Percentiles rank a stretch among this genome's conserved stretches.
These are phyloP conservation scores for Monosporascus ibericus DNA, from an alignment of 2,329 filamentous ascomycete genomes.

Conservation along the genomic window DNA sequence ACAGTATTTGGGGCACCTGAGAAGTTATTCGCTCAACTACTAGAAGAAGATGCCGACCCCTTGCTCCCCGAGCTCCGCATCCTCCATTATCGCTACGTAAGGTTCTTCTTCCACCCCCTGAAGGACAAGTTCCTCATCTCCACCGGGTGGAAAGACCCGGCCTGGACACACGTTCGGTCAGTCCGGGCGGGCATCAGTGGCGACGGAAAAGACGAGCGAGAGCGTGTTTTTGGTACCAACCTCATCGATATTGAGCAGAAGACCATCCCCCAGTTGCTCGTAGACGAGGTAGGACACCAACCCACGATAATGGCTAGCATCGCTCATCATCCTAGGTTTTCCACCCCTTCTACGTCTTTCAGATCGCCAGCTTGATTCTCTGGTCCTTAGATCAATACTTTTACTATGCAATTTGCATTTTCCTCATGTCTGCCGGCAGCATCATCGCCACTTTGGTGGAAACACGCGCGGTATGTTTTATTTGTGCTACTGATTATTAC, in stretches of 20 bases:
- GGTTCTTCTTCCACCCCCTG: slow-evolving; percentile 83
- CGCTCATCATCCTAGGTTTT: slow-evolving; percentile 56
- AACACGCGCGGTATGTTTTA: slow-evolving; percentile 63
- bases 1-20: slow-evolving; percentile 62
- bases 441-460: slow-evolving; percentile 86
- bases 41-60: slow-evolving; percentile 69
- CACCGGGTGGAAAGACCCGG: slow-evolving; percentile 89
- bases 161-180: slow-evolving; percentile 72
- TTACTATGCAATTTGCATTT: slow-evolving; percentile 94
- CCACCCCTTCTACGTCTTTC: slow-evolving; percentile 97
- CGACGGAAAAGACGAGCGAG: slow-evolving; percentile 78
- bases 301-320: neutral
- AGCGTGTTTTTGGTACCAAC: slow-evolving; percentile 84
- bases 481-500: neutral
- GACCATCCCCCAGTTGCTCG: slow-evolving; percentile 69
- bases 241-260: slow-evolving; percentile 92
- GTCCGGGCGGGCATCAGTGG: slow-evolving; percentile 77
- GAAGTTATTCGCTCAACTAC: slow-evolving; percentile 48
- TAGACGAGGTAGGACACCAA: slow-evolving; percentile 65
- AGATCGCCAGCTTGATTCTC: slow-evolving; percentile 85
- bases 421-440: slow-evolving; percentile 87
- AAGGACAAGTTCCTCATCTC: slow-evolving; percentile 84
- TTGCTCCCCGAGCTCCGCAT: slow-evolving; percentile 68
- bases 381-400: slow-evolving; percentile 98
- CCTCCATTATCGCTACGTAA: slow-evolving; percentile 89